These are phyloP conservation scores for Vicia villosa DNA, from an alignment of 306 rosid genomes.

Conservation along the genomic window DNA sequence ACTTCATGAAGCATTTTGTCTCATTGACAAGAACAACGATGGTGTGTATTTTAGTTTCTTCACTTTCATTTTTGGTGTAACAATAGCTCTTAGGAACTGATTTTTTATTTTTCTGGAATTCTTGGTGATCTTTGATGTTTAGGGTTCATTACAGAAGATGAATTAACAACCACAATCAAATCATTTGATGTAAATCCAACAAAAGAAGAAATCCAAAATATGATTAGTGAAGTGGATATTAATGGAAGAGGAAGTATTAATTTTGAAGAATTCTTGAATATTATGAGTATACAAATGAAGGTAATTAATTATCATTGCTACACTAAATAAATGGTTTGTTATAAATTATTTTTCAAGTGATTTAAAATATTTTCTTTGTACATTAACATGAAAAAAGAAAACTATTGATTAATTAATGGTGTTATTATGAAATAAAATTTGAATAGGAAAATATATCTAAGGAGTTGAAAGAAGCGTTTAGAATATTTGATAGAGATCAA, in stretches of 20 bases:
- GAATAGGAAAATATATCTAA: constrained; percentile 44
- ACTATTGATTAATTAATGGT: no score
- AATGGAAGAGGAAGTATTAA: constrained; percentile 74
- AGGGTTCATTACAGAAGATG: constrained; percentile 82
- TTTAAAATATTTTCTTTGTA: no score
- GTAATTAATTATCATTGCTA: constrained; percentile 34
- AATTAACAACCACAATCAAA: constrained; percentile 62
- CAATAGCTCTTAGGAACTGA: neutral
- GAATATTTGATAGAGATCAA: neutral
- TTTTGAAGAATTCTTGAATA: constrained; percentile 70
- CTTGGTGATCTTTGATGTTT: constrained; percentile 21
- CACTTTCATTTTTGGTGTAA: constrained; percentile 1
- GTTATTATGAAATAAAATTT: neutral
- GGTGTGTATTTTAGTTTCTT: constrained; percentile 38
- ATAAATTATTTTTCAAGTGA: no score
- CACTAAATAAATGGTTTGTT: no score
- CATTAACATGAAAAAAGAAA: no score
- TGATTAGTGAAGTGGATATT: constrained; percentile 66
- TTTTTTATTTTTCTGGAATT: neutral
- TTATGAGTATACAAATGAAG: constrained; percentile 59
- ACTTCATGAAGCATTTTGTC: constrained; percentile 75
- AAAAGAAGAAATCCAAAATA: constrained; percentile 66
- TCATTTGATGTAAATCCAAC: constrained; percentile 79
- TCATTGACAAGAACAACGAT: constrained; percentile 69
- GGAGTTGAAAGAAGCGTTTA: constrained; percentile 43